Evolutionary conservation across 2,329 filamentous ascomycete genomes (phyloP), one percentile per base, ranked within the genome.

Genomic region (Chaetoscypha palmicola): DNA sequence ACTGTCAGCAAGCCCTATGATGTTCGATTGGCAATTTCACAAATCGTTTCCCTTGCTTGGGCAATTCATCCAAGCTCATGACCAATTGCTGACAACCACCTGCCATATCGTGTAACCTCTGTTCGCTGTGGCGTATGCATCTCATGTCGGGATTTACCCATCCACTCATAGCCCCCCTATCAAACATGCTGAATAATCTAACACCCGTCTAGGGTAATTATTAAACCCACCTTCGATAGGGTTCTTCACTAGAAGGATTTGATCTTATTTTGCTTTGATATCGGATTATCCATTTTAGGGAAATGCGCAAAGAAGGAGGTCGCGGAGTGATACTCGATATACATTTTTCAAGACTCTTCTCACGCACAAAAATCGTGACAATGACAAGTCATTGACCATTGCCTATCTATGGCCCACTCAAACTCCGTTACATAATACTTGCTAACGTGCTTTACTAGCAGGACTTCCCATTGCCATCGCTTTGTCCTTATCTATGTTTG

Each of bases 401-500:
- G n/a, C n/a, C n/a, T n/a, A n/a, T n/a, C 24, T 28, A 28, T 28
- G 7, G 7, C 24, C 7, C 24, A 28, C 12, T 28, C 24, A 28
- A 12, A 7, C 7, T 28, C 12, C 24, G 24, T 7, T 28, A 28
- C 12, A 12, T 28, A 12, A 28, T 28, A 12, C 24, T 12, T 28
- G 12, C 24, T 7, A n/a, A n/a, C n/a, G n/a, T n/a, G n/a, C 7
- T 28, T 28, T 28, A 7, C 24, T 12, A 28, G 24, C 14, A 33
- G 9, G 31, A 7, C 31, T n/a, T 9, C 31, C 10, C 31, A 33
- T 33, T 11, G 8, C 31, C 41, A 56, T 58, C 11, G 52, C 54
- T 9, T 45, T 53, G 51, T 68, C 74, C 41, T 57, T 58, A 10
- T 53, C 54, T 9, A 45, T 53, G 51, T 68, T 74, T 22, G 72